Evolutionary conservation across 2,329 filamentous ascomycete species (phyloP).

Genomic region (Exserohilum turcica): DNA sequence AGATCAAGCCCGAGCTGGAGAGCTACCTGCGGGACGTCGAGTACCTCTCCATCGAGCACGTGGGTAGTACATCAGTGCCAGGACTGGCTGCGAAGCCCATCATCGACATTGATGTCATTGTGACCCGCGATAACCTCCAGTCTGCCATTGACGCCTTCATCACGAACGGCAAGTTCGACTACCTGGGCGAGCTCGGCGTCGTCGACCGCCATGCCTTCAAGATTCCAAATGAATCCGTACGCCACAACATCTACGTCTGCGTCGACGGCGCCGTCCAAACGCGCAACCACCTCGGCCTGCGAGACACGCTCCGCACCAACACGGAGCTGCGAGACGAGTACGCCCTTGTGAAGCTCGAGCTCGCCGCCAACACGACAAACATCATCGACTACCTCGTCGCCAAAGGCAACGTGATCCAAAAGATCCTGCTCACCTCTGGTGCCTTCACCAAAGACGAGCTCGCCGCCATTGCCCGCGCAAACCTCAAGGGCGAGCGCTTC

Average conservation of each 20-base stretch:
- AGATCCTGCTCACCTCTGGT: constrained; percentile 24
- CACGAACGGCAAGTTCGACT: constrained; percentile 37
- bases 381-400: constrained; percentile 30
- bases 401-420: constrained; percentile 27
- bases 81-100: constrained; percentile 45
- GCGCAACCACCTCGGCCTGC: constrained; percentile 48
- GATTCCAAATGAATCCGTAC: constrained; percentile 34
- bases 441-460: constrained; percentile 28
- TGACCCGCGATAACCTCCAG: constrained; percentile 30
- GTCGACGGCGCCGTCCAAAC: constrained; percentile 41
- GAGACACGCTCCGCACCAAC: constrained; percentile 43
- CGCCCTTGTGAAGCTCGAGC: constrained; percentile 26
- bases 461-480: constrained; percentile 21
- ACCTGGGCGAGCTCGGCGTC: constrained; percentile 47
- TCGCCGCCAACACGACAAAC: constrained; percentile 25
- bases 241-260: constrained; percentile 47
- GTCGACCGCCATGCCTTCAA: constrained; percentile 44
- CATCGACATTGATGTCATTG: constrained; percentile 47
- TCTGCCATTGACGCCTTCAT: constrained; percentile 39
- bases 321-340: constrained; percentile 39
- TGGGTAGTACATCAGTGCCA: constrained; percentile 47
- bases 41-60: constrained; percentile 42
- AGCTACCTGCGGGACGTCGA: constrained; percentile 18
- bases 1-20: constrained; percentile 25
- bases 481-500: constrained; percentile 20